Evolutionary conservation across 2,329 filamentous ascomycete species (phyloP).

Genomic region (Exophiala xenobiotica): DNA sequence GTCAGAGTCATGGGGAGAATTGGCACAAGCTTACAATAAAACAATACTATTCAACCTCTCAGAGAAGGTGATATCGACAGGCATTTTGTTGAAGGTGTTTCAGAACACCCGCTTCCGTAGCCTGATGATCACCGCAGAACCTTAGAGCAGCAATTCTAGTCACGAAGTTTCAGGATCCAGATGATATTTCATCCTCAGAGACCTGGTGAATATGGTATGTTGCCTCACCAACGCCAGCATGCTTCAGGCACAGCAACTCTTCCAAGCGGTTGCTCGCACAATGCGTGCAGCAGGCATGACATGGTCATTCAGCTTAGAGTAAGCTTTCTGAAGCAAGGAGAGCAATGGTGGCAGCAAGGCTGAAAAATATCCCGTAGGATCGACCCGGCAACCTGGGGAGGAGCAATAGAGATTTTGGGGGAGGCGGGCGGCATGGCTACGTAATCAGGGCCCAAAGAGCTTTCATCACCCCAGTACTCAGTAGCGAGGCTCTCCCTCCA

Average conservation of each 20-base stretch:
- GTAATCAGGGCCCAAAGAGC: background rate
- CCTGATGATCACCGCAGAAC: no score
- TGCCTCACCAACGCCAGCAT: no score
- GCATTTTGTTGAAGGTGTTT: slow-evolving; percentile 8
- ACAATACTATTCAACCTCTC: slow-evolving; percentile 65
- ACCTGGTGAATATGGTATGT: no score
- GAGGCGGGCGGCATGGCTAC: background rate
- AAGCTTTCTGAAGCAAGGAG: background rate
- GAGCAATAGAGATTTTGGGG: background rate
- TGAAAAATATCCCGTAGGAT: background rate
- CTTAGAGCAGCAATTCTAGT: no score
- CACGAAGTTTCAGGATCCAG: no score
- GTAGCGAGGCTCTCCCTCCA: background rate
- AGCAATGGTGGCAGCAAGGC: background rate
- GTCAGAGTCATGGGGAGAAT: slow-evolving; percentile 12
- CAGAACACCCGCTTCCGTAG: no score
- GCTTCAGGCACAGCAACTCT: no score
- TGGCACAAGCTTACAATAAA: slow-evolving; percentile 52
- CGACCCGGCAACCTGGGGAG: background rate
- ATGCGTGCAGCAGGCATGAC: no score
- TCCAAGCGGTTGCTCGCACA: no score
- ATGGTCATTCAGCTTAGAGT: background rate
- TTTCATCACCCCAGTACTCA: background rate
- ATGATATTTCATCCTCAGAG: no score
- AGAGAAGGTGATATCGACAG: slow-evolving; percentile 51